Conservation (phyloP, 1,284 basidiomycete genomes). For the Abortiporus biennis region DNA sequence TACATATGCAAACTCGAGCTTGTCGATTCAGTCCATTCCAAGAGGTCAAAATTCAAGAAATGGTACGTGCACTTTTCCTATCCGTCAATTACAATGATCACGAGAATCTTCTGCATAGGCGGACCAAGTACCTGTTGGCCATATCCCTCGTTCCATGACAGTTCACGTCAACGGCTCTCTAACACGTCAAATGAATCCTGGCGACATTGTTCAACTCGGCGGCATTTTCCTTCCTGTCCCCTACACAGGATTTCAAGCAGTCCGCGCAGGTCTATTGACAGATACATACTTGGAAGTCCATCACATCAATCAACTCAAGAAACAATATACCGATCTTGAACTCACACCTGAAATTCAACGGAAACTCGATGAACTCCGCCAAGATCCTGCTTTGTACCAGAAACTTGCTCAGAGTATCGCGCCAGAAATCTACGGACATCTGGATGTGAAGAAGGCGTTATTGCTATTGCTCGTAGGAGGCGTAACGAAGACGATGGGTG, state of each 20-base stretch:
- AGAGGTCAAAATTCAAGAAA: conserved; percentile 98
- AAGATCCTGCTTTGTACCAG: conserved; percentile 79
- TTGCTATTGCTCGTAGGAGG: conserved; percentile 92
- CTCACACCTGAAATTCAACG: conserved; percentile 80
- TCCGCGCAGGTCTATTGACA: conserved; percentile 92
- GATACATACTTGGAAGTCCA: conserved; percentile 97
- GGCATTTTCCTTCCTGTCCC: conserved; percentile 89
- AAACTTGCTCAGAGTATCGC: conserved; percentile 88
- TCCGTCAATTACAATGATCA: neutral
- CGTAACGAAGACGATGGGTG: conserved; percentile 90
- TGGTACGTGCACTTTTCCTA: conserved; percentile 49
- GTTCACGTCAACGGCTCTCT: conserved; percentile 89
- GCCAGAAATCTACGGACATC: conserved; percentile 97
- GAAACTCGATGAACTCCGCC: conserved; percentile 65
- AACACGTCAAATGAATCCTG: conserved; percentile 90
- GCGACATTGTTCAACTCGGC: conserved; percentile 91
- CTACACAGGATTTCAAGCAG: conserved; percentile 83
- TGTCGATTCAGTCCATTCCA: conserved; percentile 98
- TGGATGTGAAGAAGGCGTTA: conserved; percentile 98
- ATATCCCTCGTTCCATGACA: conserved; percentile 98
- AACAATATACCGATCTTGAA: conserved; percentile 95
- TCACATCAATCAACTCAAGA: conserved; percentile 91
- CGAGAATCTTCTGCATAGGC: conserved; percentile 47
- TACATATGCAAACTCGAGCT: conserved; percentile 98
- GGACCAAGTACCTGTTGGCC: conserved; percentile 98